These are phyloP conservation scores for Epichloe festucae DNA, from an alignment of 2,329 filamentous ascomycete genomes.

Conservation along the genomic window DNA sequence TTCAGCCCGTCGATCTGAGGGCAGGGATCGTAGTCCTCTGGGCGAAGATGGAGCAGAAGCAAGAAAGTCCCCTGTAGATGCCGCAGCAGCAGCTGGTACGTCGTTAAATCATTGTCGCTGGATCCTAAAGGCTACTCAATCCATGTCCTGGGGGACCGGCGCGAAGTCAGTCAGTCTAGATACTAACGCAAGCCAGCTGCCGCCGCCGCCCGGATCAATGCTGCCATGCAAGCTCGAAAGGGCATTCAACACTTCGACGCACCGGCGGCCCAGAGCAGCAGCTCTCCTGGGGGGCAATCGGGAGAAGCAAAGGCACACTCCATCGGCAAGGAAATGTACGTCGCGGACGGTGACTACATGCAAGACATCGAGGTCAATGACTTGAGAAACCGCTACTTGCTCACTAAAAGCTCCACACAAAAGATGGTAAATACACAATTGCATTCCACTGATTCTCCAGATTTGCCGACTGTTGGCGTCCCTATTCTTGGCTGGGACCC, in stretches of 20 bases:
- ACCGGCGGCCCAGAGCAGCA: slow-evolving; percentile 50
- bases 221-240: slow-evolving; percentile 72
- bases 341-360: slow-evolving; percentile 94
- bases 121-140: not conserved
- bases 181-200: slow-evolving; percentile 43
- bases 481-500: not conserved
- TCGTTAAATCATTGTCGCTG: slow-evolving; percentile 5
- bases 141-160: not conserved
- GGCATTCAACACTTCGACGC: slow-evolving; percentile 84
- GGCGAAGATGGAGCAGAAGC: slow-evolving; percentile 30
- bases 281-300: slow-evolving; percentile 1
- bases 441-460: slow-evolving; percentile 24
- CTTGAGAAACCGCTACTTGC: slow-evolving; percentile 85
- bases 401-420: slow-evolving; percentile 94
- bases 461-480: slow-evolving; percentile 21
- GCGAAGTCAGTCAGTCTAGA: slow-evolving; percentile 12
- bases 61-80: slow-evolving; percentile 48
- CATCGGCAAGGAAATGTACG: slow-evolving; percentile 56
- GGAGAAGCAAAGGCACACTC: slow-evolving; percentile 6
- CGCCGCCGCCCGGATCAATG: slow-evolving; percentile 78
- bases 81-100: slow-evolving; percentile 66
- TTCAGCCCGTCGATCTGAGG: slow-evolving; percentile 51
- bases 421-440: slow-evolving; percentile 88
- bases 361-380: slow-evolving; percentile 99
- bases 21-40: slow-evolving; percentile 72